These are phyloP conservation scores for Dispira parvispora DNA, from an alignment of 192 early-diverging fungal genomes.

Conservation along the genomic window DNA sequence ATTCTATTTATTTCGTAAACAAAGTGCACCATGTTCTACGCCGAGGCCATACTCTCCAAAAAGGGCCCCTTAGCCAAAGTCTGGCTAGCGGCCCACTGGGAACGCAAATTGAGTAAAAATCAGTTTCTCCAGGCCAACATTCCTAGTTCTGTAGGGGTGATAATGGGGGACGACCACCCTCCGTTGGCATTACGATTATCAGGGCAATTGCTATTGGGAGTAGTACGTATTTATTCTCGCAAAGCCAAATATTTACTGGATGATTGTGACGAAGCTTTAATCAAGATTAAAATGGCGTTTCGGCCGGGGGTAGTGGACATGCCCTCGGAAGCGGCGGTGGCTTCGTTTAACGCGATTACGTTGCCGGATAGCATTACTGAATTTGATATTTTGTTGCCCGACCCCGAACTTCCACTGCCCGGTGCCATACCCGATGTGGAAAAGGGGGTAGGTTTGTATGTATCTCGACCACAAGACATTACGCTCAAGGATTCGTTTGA, in stretches of 20 bases:
- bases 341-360: conserved; percentile 71
- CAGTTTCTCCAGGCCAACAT: conserved; percentile 94
- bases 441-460: conserved; percentile 22
- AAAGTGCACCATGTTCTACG: conserved; percentile 45
- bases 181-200: conserved; percentile 88
- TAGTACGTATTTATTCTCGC: conserved; percentile 86
- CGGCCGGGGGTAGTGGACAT: conserved; percentile 65
- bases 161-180: conserved; percentile 59
- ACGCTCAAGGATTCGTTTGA: conserved; percentile 40
- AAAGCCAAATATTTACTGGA: conserved; percentile 94
- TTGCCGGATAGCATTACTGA: conserved; percentile 73
- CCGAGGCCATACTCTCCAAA: conserved; percentile 61
- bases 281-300: conserved; percentile 85
- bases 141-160: conserved; percentile 66
- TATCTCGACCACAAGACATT: conserved; percentile 53
- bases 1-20: neutral
- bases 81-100: conserved; percentile 97
- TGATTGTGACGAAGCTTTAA: conserved; percentile 89
- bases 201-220: conserved; percentile 90
- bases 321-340: conserved; percentile 47
- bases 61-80: conserved; percentile 87
- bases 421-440: conserved; percentile 13
- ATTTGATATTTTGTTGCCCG: conserved; percentile 80
- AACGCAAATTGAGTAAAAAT: conserved; percentile 87
- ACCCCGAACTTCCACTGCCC: conserved; percentile 28